Conservation (phyloP, 2,329 filamentous ascomycete species). For the Microcyclosporella mali region DNA sequence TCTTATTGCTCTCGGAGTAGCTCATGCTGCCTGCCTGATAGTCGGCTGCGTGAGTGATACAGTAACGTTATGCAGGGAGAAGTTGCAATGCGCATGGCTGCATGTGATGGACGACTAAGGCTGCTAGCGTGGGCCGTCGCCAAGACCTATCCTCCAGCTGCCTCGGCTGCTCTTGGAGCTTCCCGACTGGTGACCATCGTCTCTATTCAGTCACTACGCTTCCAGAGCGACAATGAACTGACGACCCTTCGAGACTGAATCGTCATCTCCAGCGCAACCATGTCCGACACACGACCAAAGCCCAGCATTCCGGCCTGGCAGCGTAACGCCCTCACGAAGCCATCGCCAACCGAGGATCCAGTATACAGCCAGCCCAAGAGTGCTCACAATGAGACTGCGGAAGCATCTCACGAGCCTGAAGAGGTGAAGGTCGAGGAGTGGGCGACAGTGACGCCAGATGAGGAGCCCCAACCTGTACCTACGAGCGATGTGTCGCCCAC, state of each 20-base stretch:
- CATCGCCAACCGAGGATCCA: slow-evolving; percentile 14
- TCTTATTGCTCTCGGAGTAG: slow-evolving; percentile 27
- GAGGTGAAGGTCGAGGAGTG: background rate
- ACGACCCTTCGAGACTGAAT: background rate
- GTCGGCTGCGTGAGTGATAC: background rate
- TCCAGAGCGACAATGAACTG: background rate
- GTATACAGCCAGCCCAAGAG: slow-evolving; percentile 17
- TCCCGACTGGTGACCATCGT: too few species aligned
- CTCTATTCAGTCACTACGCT: too few species aligned
- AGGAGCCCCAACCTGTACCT: slow-evolving; percentile 1
- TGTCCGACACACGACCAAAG: slow-evolving; percentile 25
- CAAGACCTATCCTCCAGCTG: too few species aligned
- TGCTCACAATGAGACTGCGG: background rate
- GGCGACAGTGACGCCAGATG: background rate
- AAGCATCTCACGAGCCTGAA: background rate
- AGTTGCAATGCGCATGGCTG: background rate
- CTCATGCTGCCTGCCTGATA: slow-evolving; percentile 1
- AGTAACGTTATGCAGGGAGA: background rate
- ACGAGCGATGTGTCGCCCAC: slow-evolving; percentile 2
- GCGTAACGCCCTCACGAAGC: slow-evolving; percentile 17
- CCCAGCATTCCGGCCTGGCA: slow-evolving; percentile 32
- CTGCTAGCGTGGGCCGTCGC: too few species aligned
- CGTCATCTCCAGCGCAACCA: slow-evolving; percentile 15
- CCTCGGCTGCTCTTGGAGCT: too few species aligned
- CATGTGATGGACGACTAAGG: too few species aligned